Percentiles rank a stretch among this genome's conserved stretches.
Evolutionary conservation across 768 basidiomycete genomes (phyloP).

Genomic region (Paxillus rubicundulus): DNA sequence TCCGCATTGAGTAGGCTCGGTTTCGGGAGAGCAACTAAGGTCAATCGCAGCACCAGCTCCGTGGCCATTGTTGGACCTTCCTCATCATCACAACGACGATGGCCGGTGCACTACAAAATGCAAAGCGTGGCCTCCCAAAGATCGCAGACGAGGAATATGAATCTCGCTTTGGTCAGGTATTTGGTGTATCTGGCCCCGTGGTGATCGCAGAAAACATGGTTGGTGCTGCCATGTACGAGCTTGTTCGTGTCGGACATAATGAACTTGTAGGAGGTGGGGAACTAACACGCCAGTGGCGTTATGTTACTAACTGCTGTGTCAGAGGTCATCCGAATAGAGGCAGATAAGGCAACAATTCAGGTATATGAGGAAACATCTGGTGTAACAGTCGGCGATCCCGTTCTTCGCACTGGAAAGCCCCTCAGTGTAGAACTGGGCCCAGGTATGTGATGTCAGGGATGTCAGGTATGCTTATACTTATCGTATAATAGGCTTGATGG

Average conservation of each 20-base stretch:
- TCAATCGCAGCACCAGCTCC: neutral
- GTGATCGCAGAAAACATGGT: slow-evolving; percentile 95
- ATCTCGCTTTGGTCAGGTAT: slow-evolving; percentile 83
- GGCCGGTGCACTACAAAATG: slow-evolving; percentile 93
- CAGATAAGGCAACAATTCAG: slow-evolving; percentile 97
- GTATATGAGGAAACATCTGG: slow-evolving; percentile 99
- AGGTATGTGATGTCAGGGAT: slow-evolving; percentile 47
- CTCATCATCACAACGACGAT: slow-evolving; percentile 40
- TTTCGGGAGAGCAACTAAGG: neutral
- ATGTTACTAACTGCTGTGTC: slow-evolving; percentile 15
- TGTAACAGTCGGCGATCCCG: slow-evolving; percentile 98
- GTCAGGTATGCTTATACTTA: slow-evolving; percentile 1
- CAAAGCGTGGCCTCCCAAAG: slow-evolving; percentile 83
- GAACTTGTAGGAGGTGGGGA: slow-evolving; percentile 91
- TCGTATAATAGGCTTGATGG: slow-evolving; percentile 77
- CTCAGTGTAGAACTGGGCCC: slow-evolving; percentile 97
- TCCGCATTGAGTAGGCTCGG: slow-evolving; percentile 27
- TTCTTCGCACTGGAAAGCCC: slow-evolving; percentile 95
- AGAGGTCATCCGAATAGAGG: slow-evolving; percentile 99
- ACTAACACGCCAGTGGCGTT: neutral
- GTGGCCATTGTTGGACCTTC: neutral
- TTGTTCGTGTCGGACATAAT: slow-evolving; percentile 97
- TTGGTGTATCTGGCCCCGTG: slow-evolving; percentile 97
- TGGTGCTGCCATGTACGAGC: slow-evolving; percentile 95
- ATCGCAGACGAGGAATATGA: slow-evolving; percentile 89